Conservation (phyloP, 202 grass and related monocot genomes). For the Bolboschoenoplectus hybrid region DNA sequence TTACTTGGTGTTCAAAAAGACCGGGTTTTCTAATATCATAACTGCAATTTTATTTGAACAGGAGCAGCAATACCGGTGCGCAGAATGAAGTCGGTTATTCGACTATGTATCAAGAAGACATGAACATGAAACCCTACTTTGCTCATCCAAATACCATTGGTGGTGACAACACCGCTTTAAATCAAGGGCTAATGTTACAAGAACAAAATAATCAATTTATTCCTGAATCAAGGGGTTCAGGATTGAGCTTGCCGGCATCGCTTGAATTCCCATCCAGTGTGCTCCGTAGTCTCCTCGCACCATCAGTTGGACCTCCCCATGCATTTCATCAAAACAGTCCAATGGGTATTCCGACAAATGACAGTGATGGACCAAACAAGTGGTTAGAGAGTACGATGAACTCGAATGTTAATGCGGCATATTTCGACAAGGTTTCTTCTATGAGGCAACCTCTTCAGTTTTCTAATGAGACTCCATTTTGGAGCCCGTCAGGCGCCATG, state of each 20-base stretch:
- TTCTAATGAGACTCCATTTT: constrained; percentile 69
- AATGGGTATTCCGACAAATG: constrained; percentile 35
- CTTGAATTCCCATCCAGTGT: constrained; percentile 56
- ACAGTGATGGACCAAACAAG: constrained; percentile 20
- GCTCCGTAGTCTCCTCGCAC: constrained; percentile 70
- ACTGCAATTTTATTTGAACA: constrained; percentile 27
- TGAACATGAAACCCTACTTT: constrained; percentile 50
- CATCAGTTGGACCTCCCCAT: constrained; percentile 37
- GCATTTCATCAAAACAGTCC: constrained; percentile 52
- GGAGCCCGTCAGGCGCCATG: constrained; percentile 54
- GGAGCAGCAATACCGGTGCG: constrained; percentile 42
- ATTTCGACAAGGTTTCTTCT: constrained; percentile 40
- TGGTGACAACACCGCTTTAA: constrained; percentile 26
- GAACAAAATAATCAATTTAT: constrained; percentile 35
- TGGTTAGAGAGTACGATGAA: constrained; percentile 28
- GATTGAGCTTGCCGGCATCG: constrained; percentile 40
- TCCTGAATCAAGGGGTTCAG: constrained; percentile 21
- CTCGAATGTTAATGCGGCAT: constrained; percentile 8
- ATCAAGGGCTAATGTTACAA: constrained; percentile 36
- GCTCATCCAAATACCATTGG: constrained; percentile 26
- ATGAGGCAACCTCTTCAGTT: constrained; percentile 57
- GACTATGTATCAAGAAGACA: constrained; percentile 60
- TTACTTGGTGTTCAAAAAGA: constrained; percentile 20
- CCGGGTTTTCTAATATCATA: constrained; percentile 10
- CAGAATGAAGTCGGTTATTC: constrained; percentile 51